A percentile compares a stretch with the other conserved stretches of the same genome.
Conservation (phyloP, 2,329 filamentous ascomycete species). For the Macrophomina phaseolina region DNA sequence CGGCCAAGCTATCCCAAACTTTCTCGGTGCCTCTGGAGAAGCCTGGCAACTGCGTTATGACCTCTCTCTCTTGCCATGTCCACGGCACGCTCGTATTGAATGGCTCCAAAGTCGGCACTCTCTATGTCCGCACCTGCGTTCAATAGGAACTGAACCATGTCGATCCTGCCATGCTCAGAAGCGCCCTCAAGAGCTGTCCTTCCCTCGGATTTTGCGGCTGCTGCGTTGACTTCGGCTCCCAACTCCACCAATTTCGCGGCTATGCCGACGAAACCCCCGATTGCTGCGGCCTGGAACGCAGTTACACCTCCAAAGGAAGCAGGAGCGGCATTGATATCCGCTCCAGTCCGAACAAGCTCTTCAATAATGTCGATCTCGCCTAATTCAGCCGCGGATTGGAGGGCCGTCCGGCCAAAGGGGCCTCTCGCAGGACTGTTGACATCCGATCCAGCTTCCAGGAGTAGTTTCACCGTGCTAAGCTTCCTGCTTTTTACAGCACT, state of each 20-base stretch:
- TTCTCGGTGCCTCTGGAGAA: not conserved
- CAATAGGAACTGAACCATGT: conserved; percentile 38
- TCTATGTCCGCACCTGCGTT: conserved; percentile 31
- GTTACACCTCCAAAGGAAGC: conserved; percentile 32
- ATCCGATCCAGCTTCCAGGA: not conserved
- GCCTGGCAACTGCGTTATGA: not conserved
- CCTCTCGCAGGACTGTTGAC: not conserved
- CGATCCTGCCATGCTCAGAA: conserved; percentile 38
- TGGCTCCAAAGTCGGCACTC: not conserved
- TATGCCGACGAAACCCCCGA: conserved; percentile 36
- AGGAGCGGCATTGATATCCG: conserved; percentile 27
- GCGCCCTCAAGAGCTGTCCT: conserved; percentile 38
- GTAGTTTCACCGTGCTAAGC: not conserved
- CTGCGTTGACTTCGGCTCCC: conserved; percentile 34
- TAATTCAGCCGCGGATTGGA: not conserved
- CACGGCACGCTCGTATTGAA: not conserved
- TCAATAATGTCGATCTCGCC: conserved; percentile 11
- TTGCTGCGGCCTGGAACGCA: conserved; percentile 37
- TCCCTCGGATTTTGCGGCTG: conserved; percentile 30
- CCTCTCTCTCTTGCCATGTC: not conserved
- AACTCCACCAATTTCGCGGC: conserved; percentile 31
- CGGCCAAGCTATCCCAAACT: not conserved
- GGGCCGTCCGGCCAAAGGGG: not conserved
- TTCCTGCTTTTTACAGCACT: not conserved
- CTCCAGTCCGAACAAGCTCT: conserved; percentile 29